Percentiles rank a stretch among this genome's conserved stretches.
Conservation (phyloP, 1,284 basidiomycete species). For the Ceratobasidium sp. region DNA sequence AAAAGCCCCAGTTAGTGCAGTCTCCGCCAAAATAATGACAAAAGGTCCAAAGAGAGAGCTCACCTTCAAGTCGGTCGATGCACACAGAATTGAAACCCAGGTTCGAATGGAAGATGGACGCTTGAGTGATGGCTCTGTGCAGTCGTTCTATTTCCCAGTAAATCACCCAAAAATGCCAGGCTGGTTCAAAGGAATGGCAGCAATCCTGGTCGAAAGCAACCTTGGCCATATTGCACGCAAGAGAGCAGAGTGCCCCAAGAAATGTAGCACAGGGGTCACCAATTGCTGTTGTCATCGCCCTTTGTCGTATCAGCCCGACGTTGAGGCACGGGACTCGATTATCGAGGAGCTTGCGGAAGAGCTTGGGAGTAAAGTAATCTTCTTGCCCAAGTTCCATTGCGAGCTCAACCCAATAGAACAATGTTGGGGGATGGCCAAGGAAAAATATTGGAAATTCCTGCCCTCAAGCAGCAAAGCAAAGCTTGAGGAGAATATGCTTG, state of each 20-base stretch:
- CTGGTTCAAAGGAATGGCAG: constrained; percentile 16
- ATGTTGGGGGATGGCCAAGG: constrained; percentile 26
- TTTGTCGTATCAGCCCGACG: constrained; percentile 36
- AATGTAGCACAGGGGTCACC: constrained; percentile 4
- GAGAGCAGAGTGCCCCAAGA: constrained; percentile 31
- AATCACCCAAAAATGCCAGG: constrained; percentile 48
- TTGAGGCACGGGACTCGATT: constrained; percentile 35
- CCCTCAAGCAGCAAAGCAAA: constrained; percentile 7
- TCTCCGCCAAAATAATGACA: constrained; percentile 55
- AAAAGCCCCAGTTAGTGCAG: constrained; percentile 49
- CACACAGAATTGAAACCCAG: not conserved
- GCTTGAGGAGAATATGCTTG: constrained; percentile 30
- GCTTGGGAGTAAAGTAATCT: constrained; percentile 33
- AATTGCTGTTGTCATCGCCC: constrained; percentile 41
- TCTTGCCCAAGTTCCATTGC: constrained; percentile 46
- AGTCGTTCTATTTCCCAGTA: constrained; percentile 54
- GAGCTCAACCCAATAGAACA: constrained; percentile 44
- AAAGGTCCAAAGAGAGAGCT: constrained; percentile 45
- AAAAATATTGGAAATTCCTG: not conserved
- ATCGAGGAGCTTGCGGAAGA: constrained; percentile 11
- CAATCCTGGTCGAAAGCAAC: constrained; percentile 9
- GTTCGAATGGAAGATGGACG: constrained; percentile 50
- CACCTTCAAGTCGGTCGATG: not conserved
- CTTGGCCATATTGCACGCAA: not conserved
- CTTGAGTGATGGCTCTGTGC: constrained; percentile 51